Evolutionary conservation across 305 asterid genomes (phyloP).

Genomic region (Rubia balearica): DNA sequence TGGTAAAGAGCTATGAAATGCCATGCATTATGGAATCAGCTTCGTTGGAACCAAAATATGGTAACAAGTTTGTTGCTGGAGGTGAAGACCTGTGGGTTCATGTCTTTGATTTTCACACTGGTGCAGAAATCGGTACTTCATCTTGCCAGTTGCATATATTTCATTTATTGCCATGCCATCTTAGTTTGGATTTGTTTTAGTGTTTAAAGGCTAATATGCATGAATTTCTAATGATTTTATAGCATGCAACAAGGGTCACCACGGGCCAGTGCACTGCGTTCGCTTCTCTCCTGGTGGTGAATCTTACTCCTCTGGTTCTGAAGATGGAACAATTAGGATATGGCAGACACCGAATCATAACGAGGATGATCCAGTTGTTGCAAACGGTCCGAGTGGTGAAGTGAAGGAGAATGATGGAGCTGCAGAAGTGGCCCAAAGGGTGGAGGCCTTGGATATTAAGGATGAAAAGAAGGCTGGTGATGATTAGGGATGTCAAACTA

Average conservation of each 20-base stretch:
- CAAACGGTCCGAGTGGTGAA: conserved; percentile 32
- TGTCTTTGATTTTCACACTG: conserved; percentile 77
- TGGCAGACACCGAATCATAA: conserved; percentile 55
- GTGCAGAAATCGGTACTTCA: conserved; percentile 64
- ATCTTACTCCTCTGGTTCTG: conserved; percentile 91
- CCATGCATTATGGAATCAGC: conserved; percentile 92
- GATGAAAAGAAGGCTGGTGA: conserved; percentile 32
- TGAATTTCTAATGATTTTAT: background rate
- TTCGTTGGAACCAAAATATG: conserved; percentile 84
- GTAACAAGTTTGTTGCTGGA: conserved; percentile 86
- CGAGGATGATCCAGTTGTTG: conserved; percentile 36
- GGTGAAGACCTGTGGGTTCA: conserved; percentile 99
- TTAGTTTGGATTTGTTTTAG: background rate
- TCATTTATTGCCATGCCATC: background rate
- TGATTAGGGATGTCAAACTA: conserved; percentile 27
- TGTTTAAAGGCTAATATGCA: background rate
- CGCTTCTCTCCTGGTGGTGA: conserved; percentile 96
- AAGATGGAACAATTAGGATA: conserved; percentile 92
- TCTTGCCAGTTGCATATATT: background rate
- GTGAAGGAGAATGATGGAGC: conserved; percentile 47
- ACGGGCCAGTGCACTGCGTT: conserved; percentile 93
- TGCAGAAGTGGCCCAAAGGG: conserved; percentile 44
- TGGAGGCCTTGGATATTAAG: conserved; percentile 44
- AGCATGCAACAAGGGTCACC: conserved; percentile 99
- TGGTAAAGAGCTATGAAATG: conserved; percentile 83